A percentile compares a stretch with the other conserved stretches of the same genome.
phyloP scores from a whole-genome alignment of 116 monocot genomes.

The Posidonia oceanica region DNA sequence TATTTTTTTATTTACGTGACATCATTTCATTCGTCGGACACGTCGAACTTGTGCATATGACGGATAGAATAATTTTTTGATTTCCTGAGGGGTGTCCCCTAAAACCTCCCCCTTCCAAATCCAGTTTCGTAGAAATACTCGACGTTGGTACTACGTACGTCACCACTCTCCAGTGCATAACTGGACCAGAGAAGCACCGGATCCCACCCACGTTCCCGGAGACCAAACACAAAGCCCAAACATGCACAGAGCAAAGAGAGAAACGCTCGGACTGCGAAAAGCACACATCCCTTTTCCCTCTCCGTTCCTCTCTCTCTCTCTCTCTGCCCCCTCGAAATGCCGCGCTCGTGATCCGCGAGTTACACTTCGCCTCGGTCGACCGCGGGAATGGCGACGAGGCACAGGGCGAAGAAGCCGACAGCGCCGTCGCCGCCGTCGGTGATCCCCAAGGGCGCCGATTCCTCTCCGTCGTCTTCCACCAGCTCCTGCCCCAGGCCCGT shows the following conservation, averaged over 20 bases:
- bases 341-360: not conserved
- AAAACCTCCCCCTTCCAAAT: too few species aligned
- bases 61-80: too few species aligned
- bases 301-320: slow-evolving; percentile 3
- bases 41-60: too few species aligned
- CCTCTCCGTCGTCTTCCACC: slow-evolving; percentile 54
- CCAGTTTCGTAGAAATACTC: too few species aligned
- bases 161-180: not conserved
- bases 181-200: not conserved
- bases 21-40: too few species aligned
- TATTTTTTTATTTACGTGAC: too few species aligned
- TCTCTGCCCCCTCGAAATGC: not conserved
- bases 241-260: not conserved
- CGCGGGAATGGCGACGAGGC: slow-evolving; percentile 38
- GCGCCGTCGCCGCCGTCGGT: slow-evolving; percentile 17
- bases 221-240: not conserved
- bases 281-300: not conserved
- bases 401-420: slow-evolving; percentile 1
- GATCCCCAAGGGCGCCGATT: slow-evolving; percentile 1
- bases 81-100: too few species aligned
- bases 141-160: too few species aligned
- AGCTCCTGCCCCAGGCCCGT: slow-evolving; percentile 38
- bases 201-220: not conserved
- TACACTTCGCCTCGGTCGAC: not conserved
- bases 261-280: not conserved